phyloP scores from a whole-genome alignment of 306 rosid species.

The Ceratonia siliqua region DNA sequence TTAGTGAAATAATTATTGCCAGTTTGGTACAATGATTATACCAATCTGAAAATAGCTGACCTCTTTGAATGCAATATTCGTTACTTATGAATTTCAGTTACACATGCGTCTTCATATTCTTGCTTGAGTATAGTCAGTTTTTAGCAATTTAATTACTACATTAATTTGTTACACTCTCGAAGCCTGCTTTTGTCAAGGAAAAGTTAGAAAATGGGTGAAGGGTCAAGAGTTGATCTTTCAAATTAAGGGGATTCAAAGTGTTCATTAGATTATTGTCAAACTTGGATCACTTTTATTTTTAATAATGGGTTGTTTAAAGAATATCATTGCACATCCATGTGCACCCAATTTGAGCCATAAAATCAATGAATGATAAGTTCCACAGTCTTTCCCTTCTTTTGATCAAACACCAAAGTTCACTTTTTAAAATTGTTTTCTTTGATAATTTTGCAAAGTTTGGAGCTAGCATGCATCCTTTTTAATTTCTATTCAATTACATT shows the following conservation, averaged over 20 bases:
- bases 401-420: conserved; percentile 31
- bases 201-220: background rate
- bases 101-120: background rate
- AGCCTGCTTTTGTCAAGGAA: background rate
- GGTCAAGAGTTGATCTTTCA: conserved; percentile 20
- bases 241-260: background rate
- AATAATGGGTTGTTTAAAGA: conserved; percentile 30
- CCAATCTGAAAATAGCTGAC: background rate
- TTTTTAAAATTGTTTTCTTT: conserved; percentile 14
- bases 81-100: background rate
- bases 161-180: background rate
- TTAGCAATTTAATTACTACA: background rate
- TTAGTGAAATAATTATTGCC: background rate
- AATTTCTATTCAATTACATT: conserved; percentile 26
- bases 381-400: conserved; percentile 31
- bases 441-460: conserved; percentile 24
- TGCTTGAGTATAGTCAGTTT: background rate
- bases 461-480: conserved; percentile 31
- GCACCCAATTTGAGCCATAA: conserved; percentile 41
- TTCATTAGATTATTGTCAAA: conserved; percentile 20
- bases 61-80: background rate
- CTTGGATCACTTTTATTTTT: conserved; percentile 1
- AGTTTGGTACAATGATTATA: background rate
- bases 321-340: conserved; percentile 46
- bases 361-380: conserved; percentile 46